A percentile compares a stretch with the other conserved stretches of the same genome.
phyloP scores from a whole-genome alignment of 495 filamentous ascomycete species.

The Talaromyces thailandensis region DNA sequence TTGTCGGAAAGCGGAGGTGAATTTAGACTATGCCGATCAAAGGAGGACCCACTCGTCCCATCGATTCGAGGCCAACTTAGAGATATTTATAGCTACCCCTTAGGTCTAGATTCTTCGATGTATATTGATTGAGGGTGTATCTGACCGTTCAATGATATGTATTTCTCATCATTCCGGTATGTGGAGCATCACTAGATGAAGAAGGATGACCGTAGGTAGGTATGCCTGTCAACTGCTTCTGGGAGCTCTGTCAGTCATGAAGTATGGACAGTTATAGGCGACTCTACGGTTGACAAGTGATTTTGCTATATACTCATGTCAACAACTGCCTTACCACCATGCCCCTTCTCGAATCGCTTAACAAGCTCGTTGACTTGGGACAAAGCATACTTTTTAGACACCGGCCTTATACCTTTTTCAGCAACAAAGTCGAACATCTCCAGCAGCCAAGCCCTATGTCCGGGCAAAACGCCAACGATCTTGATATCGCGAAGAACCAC shows the following conservation, averaged over 20 bases:
- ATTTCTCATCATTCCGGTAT: too few species aligned
- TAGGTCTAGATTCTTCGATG: background rate
- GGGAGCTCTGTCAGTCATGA: too few species aligned
- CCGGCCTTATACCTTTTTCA: background rate
- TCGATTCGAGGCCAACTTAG: background rate
- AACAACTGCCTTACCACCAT: background rate
- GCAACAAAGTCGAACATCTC: constrained; percentile 1
- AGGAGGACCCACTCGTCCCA: background rate
- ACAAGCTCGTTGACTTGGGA: background rate
- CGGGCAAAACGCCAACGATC: constrained; percentile 9
- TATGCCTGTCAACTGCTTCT: background rate
- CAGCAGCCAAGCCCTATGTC: background rate
- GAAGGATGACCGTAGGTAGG: too few species aligned
- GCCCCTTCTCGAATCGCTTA: background rate
- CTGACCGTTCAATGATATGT: background rate
- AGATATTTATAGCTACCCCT: background rate
- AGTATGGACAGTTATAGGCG: too few species aligned
- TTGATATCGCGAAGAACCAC: constrained; percentile 10
- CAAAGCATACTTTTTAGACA: background rate
- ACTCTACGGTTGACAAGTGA: too few species aligned
- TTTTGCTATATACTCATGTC: background rate
- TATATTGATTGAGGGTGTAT: background rate
- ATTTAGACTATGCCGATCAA: background rate
- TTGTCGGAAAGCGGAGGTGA: background rate
- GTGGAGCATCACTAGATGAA: too few species aligned